Evolutionary conservation across 2,329 filamentous ascomycete genomes (phyloP).

Genomic region (Dactylellina leptospora): DNA sequence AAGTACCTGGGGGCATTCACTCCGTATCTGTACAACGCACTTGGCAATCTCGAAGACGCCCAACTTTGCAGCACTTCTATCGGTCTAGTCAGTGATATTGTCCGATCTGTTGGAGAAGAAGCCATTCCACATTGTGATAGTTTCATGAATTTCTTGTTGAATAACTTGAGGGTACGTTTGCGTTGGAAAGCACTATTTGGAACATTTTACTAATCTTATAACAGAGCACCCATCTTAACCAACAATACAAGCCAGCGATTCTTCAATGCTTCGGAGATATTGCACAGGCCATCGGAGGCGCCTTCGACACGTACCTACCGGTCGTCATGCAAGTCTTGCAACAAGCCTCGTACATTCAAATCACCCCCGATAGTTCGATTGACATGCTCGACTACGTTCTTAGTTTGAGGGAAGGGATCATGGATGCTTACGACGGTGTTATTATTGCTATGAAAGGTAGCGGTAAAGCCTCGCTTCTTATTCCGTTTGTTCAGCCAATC

Average conservation of each 20-base stretch:
- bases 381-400: slow-evolving; percentile 98
- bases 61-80: slow-evolving; percentile 96
- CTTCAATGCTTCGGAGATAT: slow-evolving; percentile 98
- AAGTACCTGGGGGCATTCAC: slow-evolving; percentile 98
- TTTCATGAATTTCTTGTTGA: slow-evolving; percentile 97
- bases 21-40: slow-evolving; percentile 90
- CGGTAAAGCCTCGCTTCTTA: slow-evolving; percentile 70
- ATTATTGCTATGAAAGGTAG: slow-evolving; percentile 91
- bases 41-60: slow-evolving; percentile 94
- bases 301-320: slow-evolving; percentile 90
- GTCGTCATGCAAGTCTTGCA: slow-evolving; percentile 94
- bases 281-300: slow-evolving; percentile 87
- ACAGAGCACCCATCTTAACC: slow-evolving; percentile 83
- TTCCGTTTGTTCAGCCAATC: slow-evolving; percentile 80
- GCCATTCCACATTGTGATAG: slow-evolving; percentile 94
- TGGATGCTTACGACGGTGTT: slow-evolving; percentile 98
- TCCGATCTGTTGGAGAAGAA: slow-evolving; percentile 85
- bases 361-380: slow-evolving; percentile 80
- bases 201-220: slow-evolving; percentile 55
- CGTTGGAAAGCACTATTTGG: slow-evolving; percentile 4
- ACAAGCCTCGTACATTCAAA: slow-evolving; percentile 84
- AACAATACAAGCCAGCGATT: slow-evolving; percentile 98
- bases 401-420: slow-evolving; percentile 93
- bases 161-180: slow-evolving; percentile 79
- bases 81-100: slow-evolving; percentile 95